A percentile compares a stretch with the other conserved stretches of the same genome.
Conservation (phyloP, 2,329 filamentous ascomycete genomes). For the Penicillium aurantiogriseum region DNA sequence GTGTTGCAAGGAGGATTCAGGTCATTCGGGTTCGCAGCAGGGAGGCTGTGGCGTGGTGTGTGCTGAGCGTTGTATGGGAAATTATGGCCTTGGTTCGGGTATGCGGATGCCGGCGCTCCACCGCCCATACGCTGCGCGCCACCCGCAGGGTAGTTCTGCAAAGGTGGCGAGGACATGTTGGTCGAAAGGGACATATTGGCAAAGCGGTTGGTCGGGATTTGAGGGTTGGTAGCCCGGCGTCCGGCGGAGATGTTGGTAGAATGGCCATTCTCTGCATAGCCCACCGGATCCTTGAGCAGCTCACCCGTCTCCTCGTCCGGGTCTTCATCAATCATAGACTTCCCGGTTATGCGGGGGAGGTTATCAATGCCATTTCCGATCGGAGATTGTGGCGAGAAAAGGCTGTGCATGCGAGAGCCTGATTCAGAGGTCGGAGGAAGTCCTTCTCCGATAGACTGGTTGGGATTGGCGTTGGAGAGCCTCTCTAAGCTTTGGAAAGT, state of each 20-base stretch:
- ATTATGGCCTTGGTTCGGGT: conserved; percentile 56
- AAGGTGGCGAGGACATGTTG: conserved; percentile 56
- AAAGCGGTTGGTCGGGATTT: conserved; percentile 69
- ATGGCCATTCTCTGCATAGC: conserved; percentile 68
- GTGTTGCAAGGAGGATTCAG: conserved; percentile 98
- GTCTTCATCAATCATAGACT: conserved; percentile 64
- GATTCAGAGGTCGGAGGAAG: conserved; percentile 51
- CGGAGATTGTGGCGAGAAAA: conserved; percentile 63
- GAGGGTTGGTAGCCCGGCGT: conserved; percentile 69
- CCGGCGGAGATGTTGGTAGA: conserved; percentile 41
- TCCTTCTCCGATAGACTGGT: conserved; percentile 51
- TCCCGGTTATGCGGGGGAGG: conserved; percentile 55
- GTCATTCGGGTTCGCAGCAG: conserved; percentile 88
- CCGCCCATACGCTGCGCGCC: conserved; percentile 46
- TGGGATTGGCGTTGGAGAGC: conserved; percentile 50
- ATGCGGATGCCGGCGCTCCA: conserved; percentile 53
- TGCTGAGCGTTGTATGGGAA: conserved; percentile 60
- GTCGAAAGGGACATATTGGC: conserved; percentile 70
- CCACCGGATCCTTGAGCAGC: conserved; percentile 62
- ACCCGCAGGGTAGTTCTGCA: conserved; percentile 55
- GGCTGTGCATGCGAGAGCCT: conserved; percentile 51
- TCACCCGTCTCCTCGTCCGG: conserved; percentile 63
- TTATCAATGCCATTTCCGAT: conserved; percentile 55
- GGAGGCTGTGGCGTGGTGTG: conserved; percentile 65
- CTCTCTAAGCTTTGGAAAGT: conserved; percentile 61